These are phyloP conservation scores for Talaromyces nanjingensis DNA, from an alignment of 495 filamentous ascomycete genomes.

Conservation along the genomic window DNA sequence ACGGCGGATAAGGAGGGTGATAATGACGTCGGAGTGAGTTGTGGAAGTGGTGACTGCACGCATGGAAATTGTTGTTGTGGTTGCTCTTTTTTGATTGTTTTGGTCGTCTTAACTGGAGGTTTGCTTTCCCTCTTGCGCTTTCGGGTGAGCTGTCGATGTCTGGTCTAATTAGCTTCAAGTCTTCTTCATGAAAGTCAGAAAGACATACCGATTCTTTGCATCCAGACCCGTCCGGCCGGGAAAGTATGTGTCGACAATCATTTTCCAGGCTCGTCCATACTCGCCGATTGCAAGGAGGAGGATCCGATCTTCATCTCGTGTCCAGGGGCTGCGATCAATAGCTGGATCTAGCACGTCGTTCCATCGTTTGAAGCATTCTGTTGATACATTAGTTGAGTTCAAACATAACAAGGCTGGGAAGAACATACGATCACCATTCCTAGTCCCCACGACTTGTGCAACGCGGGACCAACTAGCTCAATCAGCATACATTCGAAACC, in stretches of 20 bases:
- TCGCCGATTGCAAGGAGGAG: constrained; percentile 12
- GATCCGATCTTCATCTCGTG: constrained; percentile 11
- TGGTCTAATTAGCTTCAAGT: background rate
- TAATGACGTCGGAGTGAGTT: background rate
- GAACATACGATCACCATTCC: constrained; percentile 21
- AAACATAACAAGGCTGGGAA: background rate
- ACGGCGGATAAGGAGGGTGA: background rate
- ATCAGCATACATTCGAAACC: background rate
- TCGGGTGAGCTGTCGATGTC: constrained; percentile 7
- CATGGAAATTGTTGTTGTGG: background rate
- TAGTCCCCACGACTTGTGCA: constrained; percentile 16
- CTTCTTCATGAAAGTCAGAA: background rate
- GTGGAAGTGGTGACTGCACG: background rate
- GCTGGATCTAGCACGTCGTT: constrained; percentile 16
- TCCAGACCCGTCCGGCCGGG: constrained; percentile 15
- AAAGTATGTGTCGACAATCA: constrained; percentile 12
- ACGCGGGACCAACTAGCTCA: constrained; percentile 17
- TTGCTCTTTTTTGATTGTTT: background rate
- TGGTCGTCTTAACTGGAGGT: background rate
- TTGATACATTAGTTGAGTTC: background rate
- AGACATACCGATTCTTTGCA: constrained; percentile 16
- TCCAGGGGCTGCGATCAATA: constrained; percentile 18
- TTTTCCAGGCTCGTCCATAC: constrained; percentile 14
- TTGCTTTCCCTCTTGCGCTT: constrained; percentile 4
- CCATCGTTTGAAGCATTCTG: constrained; percentile 24